Evolutionary conservation across 345 rosid species (phyloP), one percentile per base, ranked within the genome.

Genomic region (Gossypium mustelinum): DNA sequence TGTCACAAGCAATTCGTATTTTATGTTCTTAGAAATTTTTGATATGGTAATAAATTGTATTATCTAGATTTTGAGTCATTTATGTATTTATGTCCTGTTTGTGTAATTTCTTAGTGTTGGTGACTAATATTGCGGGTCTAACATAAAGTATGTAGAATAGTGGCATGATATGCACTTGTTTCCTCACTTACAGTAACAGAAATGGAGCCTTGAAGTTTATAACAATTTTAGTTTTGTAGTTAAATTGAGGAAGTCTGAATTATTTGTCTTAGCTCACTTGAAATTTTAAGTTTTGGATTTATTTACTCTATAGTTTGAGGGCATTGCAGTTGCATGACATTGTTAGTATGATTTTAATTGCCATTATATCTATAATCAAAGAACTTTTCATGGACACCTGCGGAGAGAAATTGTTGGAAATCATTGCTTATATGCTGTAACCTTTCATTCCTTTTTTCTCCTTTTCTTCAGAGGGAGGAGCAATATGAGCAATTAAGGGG

Each of bases 401-500:
- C 73, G 2, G 8, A 34, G 20, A 18, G 27, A 61, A 20, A 12
- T 25, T 1, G 9, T 11, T 68, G 57, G 73, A 70, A 58, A 14
- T 2, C 48, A 12, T 44, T 39, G 60, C 14, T 9, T 51, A 51
- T 51, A 51, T 51, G 55, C 16, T 45, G 47, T 66, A 8, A 58
- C 16, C 25, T 47, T 73, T 22, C 3, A 52, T 45, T 18, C 14
- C 17, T 0, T 63, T 76, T 22, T 9, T 73, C 39, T 48, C 62
- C 73, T 55, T 77, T 43, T 51, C 60, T 75, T 65, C 70, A 87
- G 95, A 81, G 81, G 70, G 87, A 82, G 68, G 86, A 85, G 77
- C 83, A 88, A 17, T 80, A 87, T 41, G 79, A 75, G 84, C 64
- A 83, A 63, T 77, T 90, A 41, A 77, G 82, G 72, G 91, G 78